Percentiles rank a stretch among this genome's conserved stretches.
phyloP scores from a whole-genome alignment of 148 eudicot species.

The Arbutus unedo region DNA sequence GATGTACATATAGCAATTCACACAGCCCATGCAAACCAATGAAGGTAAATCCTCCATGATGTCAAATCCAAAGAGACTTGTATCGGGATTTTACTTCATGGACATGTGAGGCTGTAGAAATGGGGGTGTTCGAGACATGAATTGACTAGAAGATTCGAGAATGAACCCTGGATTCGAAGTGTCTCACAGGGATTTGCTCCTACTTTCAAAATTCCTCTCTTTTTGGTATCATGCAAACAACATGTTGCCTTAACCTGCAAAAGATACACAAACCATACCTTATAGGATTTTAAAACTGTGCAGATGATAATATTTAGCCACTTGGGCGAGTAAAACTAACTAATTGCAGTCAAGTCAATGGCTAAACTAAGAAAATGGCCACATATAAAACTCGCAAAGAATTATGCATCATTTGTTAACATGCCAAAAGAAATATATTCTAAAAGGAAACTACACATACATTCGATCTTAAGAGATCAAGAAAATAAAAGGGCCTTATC shows the following conservation, averaged over 20 bases:
- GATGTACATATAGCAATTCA: conserved; percentile 1
- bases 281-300: not conserved
- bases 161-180: not conserved
- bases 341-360: not conserved
- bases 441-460: not conserved
- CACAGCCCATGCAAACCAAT: conserved; percentile 6
- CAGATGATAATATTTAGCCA: not conserved
- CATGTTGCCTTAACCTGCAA: not conserved
- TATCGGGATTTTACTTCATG: not conserved
- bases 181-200: not conserved
- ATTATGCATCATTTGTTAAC: not conserved
- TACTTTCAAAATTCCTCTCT: not conserved
- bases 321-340: not conserved
- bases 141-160: not conserved
- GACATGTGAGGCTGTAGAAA: not conserved
- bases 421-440: not conserved
- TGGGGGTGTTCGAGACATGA: not conserved
- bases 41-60: not conserved
- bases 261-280: not conserved
- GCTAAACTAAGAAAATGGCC: not conserved
- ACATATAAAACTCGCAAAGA: not conserved
- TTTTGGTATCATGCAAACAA: not conserved
- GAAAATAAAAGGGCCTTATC: not conserved
- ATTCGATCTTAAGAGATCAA: not conserved
- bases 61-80: not conserved